Percentiles rank a stretch among this genome's conserved stretches.
Conservation (phyloP, 768 basidiomycete genomes). For the Saitozyma podzolica region DNA sequence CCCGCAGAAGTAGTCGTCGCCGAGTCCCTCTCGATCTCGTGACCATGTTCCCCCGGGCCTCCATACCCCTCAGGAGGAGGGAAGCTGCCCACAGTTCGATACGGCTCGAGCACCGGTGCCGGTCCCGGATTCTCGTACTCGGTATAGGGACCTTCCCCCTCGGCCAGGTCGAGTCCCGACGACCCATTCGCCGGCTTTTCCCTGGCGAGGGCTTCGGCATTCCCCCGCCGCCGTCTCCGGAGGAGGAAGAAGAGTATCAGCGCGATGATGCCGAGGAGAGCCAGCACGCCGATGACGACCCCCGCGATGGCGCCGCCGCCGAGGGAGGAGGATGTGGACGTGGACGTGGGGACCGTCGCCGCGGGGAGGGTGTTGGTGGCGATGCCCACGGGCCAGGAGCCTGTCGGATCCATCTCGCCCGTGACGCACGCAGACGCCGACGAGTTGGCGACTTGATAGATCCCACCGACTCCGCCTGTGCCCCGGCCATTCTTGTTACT, state of each 20-base stretch:
- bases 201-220: constrained; percentile 7
- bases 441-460: constrained; percentile 30
- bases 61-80: background rate
- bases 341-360: constrained; percentile 18
- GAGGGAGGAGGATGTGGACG: background rate
- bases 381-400: constrained; percentile 31
- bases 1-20: constrained; percentile 17
- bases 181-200: constrained; percentile 1
- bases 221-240: constrained; percentile 17
- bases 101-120: constrained; percentile 1
- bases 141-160: background rate
- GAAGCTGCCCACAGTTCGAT: background rate
- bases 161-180: constrained; percentile 12
- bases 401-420: constrained; percentile 13
- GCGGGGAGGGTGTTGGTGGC: constrained; percentile 27
- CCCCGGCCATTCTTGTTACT: constrained; percentile 33
- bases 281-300: constrained; percentile 34
- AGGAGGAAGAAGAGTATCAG: constrained; percentile 23
- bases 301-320: constrained; percentile 39
- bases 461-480: constrained; percentile 33
- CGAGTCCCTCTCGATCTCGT: background rate
- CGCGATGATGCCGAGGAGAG: constrained; percentile 15
- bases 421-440: background rate
- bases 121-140: background rate
- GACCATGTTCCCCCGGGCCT: background rate